Conservation (phyloP, 2,329 filamentous ascomycete genomes). For the Mycosphaerella sp. region DNA sequence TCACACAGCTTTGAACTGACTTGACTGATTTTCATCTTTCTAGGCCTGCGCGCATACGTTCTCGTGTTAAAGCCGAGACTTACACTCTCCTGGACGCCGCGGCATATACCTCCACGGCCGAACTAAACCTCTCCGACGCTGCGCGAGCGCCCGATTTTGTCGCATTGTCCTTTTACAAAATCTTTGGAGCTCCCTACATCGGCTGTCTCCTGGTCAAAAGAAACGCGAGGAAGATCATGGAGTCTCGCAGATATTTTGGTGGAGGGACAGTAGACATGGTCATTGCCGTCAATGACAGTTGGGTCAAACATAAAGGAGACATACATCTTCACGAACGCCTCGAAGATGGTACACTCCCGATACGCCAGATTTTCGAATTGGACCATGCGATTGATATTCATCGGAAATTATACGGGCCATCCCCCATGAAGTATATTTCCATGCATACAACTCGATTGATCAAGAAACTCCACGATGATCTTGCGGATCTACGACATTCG, state of each 20-base stretch:
- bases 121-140: slow-evolving; percentile 61
- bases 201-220: slow-evolving; percentile 77
- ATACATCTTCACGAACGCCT: slow-evolving; percentile 67
- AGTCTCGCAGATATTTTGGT: slow-evolving; percentile 72
- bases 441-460: slow-evolving; percentile 64
- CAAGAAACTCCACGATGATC: slow-evolving; percentile 50
- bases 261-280: slow-evolving; percentile 92
- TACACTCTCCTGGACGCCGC: slow-evolving; percentile 80
- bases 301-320: slow-evolving; percentile 67
- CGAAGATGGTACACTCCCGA: slow-evolving; percentile 83
- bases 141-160: slow-evolving; percentile 80
- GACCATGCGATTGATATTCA: slow-evolving; percentile 68
- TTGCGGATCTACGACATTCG: slow-evolving; percentile 58
- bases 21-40: slow-evolving; percentile 8
- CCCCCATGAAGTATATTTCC: slow-evolving; percentile 58
- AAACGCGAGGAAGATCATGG: slow-evolving; percentile 55
- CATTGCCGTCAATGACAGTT: slow-evolving; percentile 62
- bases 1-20: too few species aligned
- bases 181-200: slow-evolving; percentile 89
- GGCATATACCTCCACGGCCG: slow-evolving; percentile 68
- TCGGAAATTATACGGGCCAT: slow-evolving; percentile 58
- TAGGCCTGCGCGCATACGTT: slow-evolving; percentile 39
- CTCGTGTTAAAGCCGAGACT: slow-evolving; percentile 20
- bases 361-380: slow-evolving; percentile 80
- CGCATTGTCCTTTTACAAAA: slow-evolving; percentile 85